These are phyloP conservation scores for Penicillium malachiteum DNA, from an alignment of 495 filamentous ascomycete genomes.

Conservation along the genomic window DNA sequence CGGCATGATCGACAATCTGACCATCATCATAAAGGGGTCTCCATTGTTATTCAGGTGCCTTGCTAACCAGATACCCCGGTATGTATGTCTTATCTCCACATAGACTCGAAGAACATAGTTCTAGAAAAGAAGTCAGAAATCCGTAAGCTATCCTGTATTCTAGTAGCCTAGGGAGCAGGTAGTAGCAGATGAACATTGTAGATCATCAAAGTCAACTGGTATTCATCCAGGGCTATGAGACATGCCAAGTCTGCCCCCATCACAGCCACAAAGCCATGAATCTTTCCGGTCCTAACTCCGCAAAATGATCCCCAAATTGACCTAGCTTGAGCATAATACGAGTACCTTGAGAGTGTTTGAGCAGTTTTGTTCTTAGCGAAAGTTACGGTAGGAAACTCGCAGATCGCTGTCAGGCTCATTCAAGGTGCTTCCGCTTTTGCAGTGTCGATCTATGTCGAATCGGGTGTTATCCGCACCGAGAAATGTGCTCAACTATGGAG, in stretches of 20 bases:
- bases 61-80: not conserved
- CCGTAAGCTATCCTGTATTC: not conserved
- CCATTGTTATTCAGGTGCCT: slow-evolving; percentile 8
- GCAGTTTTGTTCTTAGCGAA: slow-evolving; percentile 23
- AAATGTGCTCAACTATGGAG: slow-evolving; percentile 7
- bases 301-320: not conserved
- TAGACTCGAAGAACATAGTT: not conserved
- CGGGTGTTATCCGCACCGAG: not conserved
- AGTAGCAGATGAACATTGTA: no score
- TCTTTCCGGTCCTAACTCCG: not conserved
- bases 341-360: slow-evolving; percentile 44
- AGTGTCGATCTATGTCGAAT: slow-evolving; percentile 13
- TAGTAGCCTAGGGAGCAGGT: no score
- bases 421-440: slow-evolving; percentile 9
- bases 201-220: no score
- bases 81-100: not conserved
- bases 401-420: slow-evolving; percentile 21
- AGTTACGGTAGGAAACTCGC: not conserved
- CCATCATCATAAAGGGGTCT: slow-evolving; percentile 10
- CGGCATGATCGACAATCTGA: slow-evolving; percentile 11
- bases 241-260: not conserved
- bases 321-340: not conserved
- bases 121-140: slow-evolving; percentile 4
- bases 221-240: no score
- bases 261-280: not conserved